Evolutionary conservation across 1,284 basidiomycete genomes (phyloP).

Genomic region (Papiliotrema flavescens): DNA sequence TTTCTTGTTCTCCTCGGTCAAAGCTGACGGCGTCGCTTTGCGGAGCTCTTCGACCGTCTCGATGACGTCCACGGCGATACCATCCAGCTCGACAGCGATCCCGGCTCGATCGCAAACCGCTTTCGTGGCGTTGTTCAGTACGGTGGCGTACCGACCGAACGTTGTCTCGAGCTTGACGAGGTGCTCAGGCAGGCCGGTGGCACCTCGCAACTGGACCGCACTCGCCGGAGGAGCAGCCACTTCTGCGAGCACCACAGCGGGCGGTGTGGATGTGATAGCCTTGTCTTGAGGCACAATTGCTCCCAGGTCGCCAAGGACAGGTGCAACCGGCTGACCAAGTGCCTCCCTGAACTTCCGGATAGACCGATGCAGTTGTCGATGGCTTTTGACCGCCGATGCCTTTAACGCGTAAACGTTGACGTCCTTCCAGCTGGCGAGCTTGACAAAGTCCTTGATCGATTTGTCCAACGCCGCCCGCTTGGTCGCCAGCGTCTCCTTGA

Average conservation of each 20-base stretch:
- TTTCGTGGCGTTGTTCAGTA: constrained; percentile 6
- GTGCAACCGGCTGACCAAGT: constrained; percentile 66
- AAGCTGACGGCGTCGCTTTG: constrained; percentile 55
- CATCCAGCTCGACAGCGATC: constrained; percentile 52
- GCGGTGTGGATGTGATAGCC: constrained; percentile 1
- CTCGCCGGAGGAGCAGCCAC: constrained; percentile 5
- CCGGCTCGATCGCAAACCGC: not conserved
- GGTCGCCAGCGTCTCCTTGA: constrained; percentile 57
- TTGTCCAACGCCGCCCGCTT: constrained; percentile 70
- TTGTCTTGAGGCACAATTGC: constrained; percentile 33
- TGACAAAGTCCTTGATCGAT: constrained; percentile 80
- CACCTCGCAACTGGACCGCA: constrained; percentile 11
- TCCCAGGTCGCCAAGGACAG: constrained; percentile 36
- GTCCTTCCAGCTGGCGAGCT: constrained; percentile 97
- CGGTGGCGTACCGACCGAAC: constrained; percentile 33
- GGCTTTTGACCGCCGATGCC: constrained; percentile 85
- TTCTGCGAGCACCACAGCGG: constrained; percentile 6
- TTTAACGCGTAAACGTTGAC: constrained; percentile 92
- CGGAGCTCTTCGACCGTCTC: constrained; percentile 63
- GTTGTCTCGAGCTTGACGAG: constrained; percentile 31
- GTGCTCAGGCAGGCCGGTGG: constrained; percentile 12
- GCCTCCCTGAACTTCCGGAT: constrained; percentile 90
- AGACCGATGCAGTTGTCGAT: constrained; percentile 86
- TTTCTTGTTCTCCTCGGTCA: constrained; percentile 66
- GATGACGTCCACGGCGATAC: constrained; percentile 72